Conservation (phyloP, 2,329 filamentous ascomycete species). For the Exophiala aquamarina region DNA sequence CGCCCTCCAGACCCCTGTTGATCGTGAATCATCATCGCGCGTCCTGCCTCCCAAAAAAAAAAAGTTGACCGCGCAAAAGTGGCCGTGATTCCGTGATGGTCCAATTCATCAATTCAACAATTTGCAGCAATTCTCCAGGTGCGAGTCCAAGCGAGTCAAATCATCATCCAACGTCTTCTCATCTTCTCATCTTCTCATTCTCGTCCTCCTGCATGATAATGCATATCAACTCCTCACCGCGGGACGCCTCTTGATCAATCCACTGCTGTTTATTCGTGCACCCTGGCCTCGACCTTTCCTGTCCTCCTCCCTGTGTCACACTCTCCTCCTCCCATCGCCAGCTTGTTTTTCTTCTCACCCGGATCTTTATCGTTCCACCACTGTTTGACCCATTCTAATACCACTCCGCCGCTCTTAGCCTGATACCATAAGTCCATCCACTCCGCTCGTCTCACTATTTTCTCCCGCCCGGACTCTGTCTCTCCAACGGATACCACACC, state of each 20-base stretch:
- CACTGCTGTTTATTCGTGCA: constrained; percentile 1
- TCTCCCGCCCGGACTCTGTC: too few species aligned
- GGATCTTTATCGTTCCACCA: background rate
- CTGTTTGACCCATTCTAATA: background rate
- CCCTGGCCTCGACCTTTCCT: background rate
- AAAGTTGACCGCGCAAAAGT: background rate
- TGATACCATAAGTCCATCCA: too few species aligned
- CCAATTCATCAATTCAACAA: background rate
- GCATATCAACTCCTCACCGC: background rate
- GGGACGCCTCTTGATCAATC: background rate
- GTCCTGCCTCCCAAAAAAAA: too few species aligned
- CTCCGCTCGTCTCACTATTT: too few species aligned
- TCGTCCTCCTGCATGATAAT: background rate
- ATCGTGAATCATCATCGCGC: too few species aligned
- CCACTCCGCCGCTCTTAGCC: too few species aligned
- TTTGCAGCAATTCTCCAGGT: background rate
- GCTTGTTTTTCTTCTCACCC: background rate
- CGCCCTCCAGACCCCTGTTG: too few species aligned
- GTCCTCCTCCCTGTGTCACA: background rate
- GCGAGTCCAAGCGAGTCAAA: background rate
- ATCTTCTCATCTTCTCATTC: background rate
- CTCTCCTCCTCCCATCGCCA: background rate
- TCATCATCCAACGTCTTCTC: background rate
- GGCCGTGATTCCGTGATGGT: background rate
- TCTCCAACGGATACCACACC: too few species aligned